Conservation (phyloP, 1,139 yeast species). For the Kodamaea sp. region DNA sequence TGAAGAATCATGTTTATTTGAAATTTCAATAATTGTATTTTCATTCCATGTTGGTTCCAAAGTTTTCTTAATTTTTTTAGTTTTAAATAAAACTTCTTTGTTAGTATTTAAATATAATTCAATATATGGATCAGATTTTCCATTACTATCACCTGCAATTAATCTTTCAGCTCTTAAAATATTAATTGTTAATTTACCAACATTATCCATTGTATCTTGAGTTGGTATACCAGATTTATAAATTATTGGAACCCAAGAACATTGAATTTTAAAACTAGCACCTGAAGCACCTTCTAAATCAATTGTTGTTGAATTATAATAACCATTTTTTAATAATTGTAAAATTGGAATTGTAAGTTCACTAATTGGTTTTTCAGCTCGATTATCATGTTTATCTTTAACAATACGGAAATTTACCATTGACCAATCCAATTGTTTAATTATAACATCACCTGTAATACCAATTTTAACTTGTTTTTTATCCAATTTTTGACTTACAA, state of each 20-base stretch:
- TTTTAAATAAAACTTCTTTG: conserved; percentile 57
- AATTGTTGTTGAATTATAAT: conserved; percentile 49
- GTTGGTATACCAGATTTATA: conserved; percentile 58
- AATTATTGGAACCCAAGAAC: conserved; percentile 76
- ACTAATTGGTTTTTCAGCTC: conserved; percentile 57
- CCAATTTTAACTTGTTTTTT: conserved; percentile 44
- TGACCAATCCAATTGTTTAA: conserved; percentile 78
- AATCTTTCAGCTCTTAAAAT: conserved; percentile 66
- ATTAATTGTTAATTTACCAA: conserved; percentile 68
- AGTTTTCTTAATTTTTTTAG: conserved; percentile 81
- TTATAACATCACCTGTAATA: conserved; percentile 66
- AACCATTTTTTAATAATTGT: conserved; percentile 65
- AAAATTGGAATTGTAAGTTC: conserved; percentile 65
- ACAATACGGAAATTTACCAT: conserved; percentile 58
- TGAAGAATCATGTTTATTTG: conserved; percentile 58
- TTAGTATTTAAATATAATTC: conserved; percentile 62
- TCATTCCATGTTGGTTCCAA: conserved; percentile 88
- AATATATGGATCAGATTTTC: conserved; percentile 89
- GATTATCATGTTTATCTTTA: conserved; percentile 48
- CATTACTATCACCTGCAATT: conserved; percentile 81
- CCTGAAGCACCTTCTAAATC: conserved; percentile 51
- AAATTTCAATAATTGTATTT: conserved; percentile 46
- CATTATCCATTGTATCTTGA: conserved; percentile 69
- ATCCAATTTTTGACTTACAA: conserved; percentile 46
- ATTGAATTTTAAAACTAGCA: conserved; percentile 53